These are phyloP conservation scores for Ajuga reptans DNA, from an alignment of 305 asterid species.

Conservation along the genomic window DNA sequence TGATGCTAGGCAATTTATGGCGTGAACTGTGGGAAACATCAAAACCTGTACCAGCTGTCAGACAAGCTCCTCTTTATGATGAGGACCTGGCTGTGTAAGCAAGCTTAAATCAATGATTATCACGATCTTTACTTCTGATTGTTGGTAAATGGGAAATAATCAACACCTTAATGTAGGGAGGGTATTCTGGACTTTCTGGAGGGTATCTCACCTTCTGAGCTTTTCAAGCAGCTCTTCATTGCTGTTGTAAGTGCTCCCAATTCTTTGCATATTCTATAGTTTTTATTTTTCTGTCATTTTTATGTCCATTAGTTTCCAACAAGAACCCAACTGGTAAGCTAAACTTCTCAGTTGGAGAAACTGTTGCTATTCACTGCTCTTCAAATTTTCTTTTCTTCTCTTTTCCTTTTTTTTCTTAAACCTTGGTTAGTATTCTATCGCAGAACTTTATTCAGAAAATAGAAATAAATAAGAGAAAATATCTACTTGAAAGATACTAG, in stretches of 20 bases:
- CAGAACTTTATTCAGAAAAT: neutral
- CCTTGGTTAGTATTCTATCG: neutral
- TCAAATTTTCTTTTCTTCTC: neutral
- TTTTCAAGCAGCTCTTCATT: slow-evolving; percentile 78
- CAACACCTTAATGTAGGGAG: slow-evolving; percentile 50
- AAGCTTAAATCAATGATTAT: slow-evolving; percentile 5
- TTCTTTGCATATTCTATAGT: neutral
- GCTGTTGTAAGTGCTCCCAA: slow-evolving; percentile 57
- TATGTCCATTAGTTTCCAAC: neutral
- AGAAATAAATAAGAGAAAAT: neutral
- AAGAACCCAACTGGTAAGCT: neutral
- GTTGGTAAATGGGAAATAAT: slow-evolving; percentile 15
- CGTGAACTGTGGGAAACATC: slow-evolving; percentile 96
- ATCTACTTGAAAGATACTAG: neutral
- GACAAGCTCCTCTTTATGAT: slow-evolving; percentile 86
- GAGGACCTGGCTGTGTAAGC: slow-evolving; percentile 98
- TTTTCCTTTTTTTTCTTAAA: too few species aligned
- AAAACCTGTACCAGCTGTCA: slow-evolving; percentile 84
- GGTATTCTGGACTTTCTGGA: slow-evolving; percentile 68
- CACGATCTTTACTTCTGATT: slow-evolving; percentile 5
- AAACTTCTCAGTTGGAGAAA: neutral
- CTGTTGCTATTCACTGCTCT: neutral
- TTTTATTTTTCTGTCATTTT: neutral
- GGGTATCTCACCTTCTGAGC: slow-evolving; percentile 62
- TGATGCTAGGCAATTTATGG: slow-evolving; percentile 82